Base-by-base conservation (phyloP, 345 rosid genomes). In the Syzygium grande region DNA sequence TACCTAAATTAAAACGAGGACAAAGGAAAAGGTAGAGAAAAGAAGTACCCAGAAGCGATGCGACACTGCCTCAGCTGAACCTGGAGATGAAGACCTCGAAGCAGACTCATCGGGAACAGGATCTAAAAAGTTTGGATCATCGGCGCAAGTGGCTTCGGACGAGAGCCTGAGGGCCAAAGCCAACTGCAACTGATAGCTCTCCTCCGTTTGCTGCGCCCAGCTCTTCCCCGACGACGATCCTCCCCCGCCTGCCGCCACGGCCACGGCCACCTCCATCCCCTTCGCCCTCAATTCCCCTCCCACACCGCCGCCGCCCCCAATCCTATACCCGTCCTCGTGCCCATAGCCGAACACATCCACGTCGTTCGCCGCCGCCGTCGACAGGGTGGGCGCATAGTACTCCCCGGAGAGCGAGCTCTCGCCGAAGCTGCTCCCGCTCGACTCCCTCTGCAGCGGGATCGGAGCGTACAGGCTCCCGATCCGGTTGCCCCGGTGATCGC, bases 131-230 rank as follows among this genome's bases (percentile, higher is more conserved):
- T 97, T 96, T 4, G 99, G 98, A 95, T 98, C 99, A 88, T 96
- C 98, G 0, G 98, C 97, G 53, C 99, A 94, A 49, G 97, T 94
- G 55, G 99, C 99, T 87, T 98, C 98, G 2, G 96, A 94, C 4
- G 99, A 96, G 84, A 98, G 95, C 90, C 99, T 92, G 91, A 97
- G 91, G 79, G 99, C 99, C 89, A 98, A 89, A 53, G 99, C 99
- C 93, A 98, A 90, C 93, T 98, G 99, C 89, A 98, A 92, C 95
- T 98, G 99, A 56, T 98, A 98, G 89, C 99, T 98, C 96, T 98
- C 99, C 90, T 98, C 99, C 87, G 99, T 98, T 93, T 97, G 99
- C 91, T 94, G 98, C 87, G 99, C 99, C 99, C 98, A 98, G 92
- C 98, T 96, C 92, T 95, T 98, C 89, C 97, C 98, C 5, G 94